Percentiles rank a stretch among this genome's conserved stretches.
Conservation (phyloP, 495 filamentous ascomycete species). For the Acidiella bohemica region DNA sequence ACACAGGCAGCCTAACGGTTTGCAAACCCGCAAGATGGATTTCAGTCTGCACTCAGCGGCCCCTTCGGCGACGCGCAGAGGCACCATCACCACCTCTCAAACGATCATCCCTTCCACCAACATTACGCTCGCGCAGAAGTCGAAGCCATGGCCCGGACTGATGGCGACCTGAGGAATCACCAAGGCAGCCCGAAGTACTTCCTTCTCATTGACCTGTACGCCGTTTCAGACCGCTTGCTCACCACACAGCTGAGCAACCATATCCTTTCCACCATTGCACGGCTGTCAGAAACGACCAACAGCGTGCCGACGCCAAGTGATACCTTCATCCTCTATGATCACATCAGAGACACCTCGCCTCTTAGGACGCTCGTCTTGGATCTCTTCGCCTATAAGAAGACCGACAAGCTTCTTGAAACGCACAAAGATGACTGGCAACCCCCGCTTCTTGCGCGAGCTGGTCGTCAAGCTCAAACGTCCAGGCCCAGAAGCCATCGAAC, state of each 20-base stretch:
- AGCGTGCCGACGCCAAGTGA: conserved; percentile 35
- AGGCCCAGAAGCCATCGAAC: conserved; percentile 19
- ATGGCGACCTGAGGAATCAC: conserved; percentile 23
- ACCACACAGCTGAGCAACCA: conserved; percentile 30
- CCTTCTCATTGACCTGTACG: conserved; percentile 34
- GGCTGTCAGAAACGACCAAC: conserved; percentile 33
- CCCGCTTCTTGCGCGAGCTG: conserved; percentile 29
- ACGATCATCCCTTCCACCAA: conserved; percentile 1
- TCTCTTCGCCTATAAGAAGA: conserved; percentile 39
- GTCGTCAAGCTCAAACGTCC: conserved; percentile 27
- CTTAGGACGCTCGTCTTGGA: conserved; percentile 32
- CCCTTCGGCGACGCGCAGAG: not conserved
- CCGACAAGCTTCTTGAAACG: conserved; percentile 30
- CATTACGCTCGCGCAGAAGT: not conserved
- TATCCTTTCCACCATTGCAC: conserved; percentile 28
- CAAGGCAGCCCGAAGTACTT: conserved; percentile 33
- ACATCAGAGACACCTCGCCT: conserved; percentile 18
- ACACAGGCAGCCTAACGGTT: conserved; percentile 25
- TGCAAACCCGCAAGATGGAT: conserved; percentile 8
- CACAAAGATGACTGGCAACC: conserved; percentile 34
- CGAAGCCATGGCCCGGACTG: conserved; percentile 18
- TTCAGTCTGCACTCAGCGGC: too few species aligned
- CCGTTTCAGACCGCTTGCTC: conserved; percentile 32
- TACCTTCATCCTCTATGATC: conserved; percentile 32
- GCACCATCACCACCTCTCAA: not conserved